These are phyloP conservation scores for Sugiyamaella valdiviana DNA, from an alignment of 805 yeast genomes.

Conservation along the genomic window DNA sequence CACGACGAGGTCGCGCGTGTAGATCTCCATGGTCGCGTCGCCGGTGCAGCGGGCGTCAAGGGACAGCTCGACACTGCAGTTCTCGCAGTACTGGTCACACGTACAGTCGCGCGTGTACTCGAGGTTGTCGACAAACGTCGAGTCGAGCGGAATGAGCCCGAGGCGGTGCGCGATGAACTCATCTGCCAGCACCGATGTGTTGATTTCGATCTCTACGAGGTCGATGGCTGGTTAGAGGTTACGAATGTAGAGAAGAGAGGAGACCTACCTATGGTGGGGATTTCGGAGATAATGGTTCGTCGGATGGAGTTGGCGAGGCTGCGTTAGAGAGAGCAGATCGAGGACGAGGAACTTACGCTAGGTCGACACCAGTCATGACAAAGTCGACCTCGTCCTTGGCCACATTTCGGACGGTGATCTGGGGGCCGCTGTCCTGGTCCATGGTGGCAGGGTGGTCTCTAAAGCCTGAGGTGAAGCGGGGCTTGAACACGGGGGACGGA, in stretches of 20 bases:
- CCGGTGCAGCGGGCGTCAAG: conserved; percentile 84
- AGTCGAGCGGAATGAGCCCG: conserved; percentile 84
- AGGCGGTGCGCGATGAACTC: conserved; percentile 92
- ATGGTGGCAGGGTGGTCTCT: conserved; percentile 9
- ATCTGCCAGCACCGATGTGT: conserved; percentile 93
- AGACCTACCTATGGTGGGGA: conserved; percentile 65
- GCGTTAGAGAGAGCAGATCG: not conserved
- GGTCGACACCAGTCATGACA: conserved; percentile 77
- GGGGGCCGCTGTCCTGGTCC: conserved; percentile 47
- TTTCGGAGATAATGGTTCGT: conserved; percentile 89
- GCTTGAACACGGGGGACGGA: too few relatives aligned
- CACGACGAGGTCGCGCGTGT: conserved; percentile 69
- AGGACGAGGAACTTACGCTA: conserved; percentile 41
- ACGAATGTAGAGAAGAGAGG: not conserved
- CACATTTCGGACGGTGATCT: conserved; percentile 81
- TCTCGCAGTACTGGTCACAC: conserved; percentile 95
- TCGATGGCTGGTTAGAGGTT: conserved; percentile 59
- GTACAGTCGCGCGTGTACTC: conserved; percentile 87
- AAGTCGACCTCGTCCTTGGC: conserved; percentile 86
- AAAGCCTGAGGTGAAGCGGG: too few relatives aligned
- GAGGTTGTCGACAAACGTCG: conserved; percentile 75
- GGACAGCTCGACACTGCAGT: conserved; percentile 83
- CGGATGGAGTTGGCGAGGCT: conserved; percentile 82
- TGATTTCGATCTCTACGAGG: conserved; percentile 85
- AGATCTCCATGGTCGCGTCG: conserved; percentile 83